A percentile compares a stretch with the other conserved stretches of the same genome.
These are phyloP conservation scores for Melaleuca alternifolia DNA, from an alignment of 345 rosid genomes.

Conservation along the genomic window DNA sequence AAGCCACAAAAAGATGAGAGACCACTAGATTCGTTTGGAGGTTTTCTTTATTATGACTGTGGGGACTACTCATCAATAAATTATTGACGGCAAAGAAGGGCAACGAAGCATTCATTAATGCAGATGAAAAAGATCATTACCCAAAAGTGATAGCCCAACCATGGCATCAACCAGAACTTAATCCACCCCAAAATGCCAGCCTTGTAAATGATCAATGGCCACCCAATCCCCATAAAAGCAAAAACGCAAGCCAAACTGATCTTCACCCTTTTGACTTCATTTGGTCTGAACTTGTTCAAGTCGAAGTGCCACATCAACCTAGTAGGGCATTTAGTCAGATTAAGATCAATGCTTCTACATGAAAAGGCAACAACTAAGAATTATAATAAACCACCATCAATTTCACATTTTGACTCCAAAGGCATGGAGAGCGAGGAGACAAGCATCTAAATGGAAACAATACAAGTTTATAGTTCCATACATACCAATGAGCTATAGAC, in stretches of 20 bases:
- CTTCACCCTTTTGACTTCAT: slow-evolving; percentile 75
- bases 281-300: slow-evolving; percentile 75
- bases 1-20: not conserved
- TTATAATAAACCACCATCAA: not conserved
- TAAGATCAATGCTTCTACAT: not conserved
- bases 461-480: not conserved
- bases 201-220: slow-evolving; percentile 82
- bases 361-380: not conserved
- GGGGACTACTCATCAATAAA: not conserved
- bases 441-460: not conserved
- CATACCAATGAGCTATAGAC: slow-evolving; percentile 90
- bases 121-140: slow-evolving; percentile 21
- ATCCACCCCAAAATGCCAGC: slow-evolving; percentile 85
- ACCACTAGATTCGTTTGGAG: not conserved
- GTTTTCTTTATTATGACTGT: not conserved
- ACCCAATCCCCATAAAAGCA: slow-evolving; percentile 87
- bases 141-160: slow-evolving; percentile 96
- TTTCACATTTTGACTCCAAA: not conserved
- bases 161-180: slow-evolving; percentile 93
- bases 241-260: slow-evolving; percentile 93
- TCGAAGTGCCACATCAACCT: slow-evolving; percentile 87
- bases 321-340: not conserved
- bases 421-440: not conserved
- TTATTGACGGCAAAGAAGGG: not conserved
- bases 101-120: not conserved